Base-by-base conservation (phyloP, 768 basidiomycete genomes). In the Pisolithus tinctorius region DNA sequence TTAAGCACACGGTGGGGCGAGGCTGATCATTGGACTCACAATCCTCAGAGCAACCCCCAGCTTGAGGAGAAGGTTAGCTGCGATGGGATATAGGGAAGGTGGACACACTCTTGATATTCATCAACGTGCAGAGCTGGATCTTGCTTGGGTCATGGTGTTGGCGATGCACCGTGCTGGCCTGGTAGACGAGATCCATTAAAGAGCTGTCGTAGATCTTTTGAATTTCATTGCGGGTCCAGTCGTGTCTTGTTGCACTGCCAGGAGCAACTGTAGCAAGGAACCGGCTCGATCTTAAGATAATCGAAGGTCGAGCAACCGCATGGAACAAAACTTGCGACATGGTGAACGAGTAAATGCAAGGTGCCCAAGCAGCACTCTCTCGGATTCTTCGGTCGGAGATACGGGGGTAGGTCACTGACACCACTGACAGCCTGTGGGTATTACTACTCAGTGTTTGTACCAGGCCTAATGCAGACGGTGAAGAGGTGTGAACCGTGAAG, bases 81-180 rank as follows among this genome's bases (percentile, higher is more conserved):
- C 4, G 26, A 0, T 25, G 29, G 31, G 31, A 44, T 45, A 63
- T 55, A 60, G 58, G 64, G 64, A 66, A 48, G 59, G 58, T 51
- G 45, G 53, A 52, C 86, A 58, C 68, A 90, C 93, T 93, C 71
- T 98, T 98, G 70, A 98, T 98, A 66, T 98, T 98, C 88, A 98
- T 93, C 29, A 98, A 77, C 4, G 95, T 98, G 61, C 94, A 97
- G 30, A 98, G 78, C 70, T 98, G 95, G 29, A 98, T 82, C 74
- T 96, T 92, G 59, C 70, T 77, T 30, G 93, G 85, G 70, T 94
- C 87, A 58, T 96, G 92, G 66, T 88, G 75, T 62, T 84, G 78
- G 57, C 94, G 77, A 68, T 98, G 95, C 10, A 94, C 79, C 3
- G 80, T 68, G 13, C 93, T 89, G 34, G 95, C 86, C 47, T 82